phyloP scores from a whole-genome alignment of 1,139 yeast species.

The Scheffersomyces illinoinensis region DNA sequence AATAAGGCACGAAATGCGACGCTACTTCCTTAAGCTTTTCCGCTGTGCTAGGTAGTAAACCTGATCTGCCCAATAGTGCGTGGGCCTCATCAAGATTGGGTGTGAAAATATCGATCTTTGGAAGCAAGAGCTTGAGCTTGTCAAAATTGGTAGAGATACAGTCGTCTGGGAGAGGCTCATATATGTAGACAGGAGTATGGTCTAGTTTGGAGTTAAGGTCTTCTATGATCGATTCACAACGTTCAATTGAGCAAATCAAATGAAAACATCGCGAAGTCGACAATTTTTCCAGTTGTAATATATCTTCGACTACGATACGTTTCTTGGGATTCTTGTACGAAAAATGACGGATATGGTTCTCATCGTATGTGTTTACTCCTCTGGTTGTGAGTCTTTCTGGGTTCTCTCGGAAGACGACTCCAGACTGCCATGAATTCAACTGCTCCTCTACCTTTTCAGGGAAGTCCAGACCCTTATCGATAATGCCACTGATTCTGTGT shows the following conservation, averaged over 20 bases:
- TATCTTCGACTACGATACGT: conserved; percentile 63
- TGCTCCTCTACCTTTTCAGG: conserved; percentile 50
- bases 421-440: conserved; percentile 63
- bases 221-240: conserved; percentile 52
- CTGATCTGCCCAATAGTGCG: conserved; percentile 42
- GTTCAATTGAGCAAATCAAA: conserved; percentile 68
- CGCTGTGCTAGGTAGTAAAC: conserved; percentile 11
- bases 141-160: conserved; percentile 54
- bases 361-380: conserved; percentile 77
- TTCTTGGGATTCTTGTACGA: conserved; percentile 56
- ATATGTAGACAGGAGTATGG: conserved; percentile 49
- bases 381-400: conserved; percentile 64
- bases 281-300: conserved; percentile 38
- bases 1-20: conserved; percentile 41
- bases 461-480: conserved; percentile 81
- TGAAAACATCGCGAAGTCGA: conserved; percentile 56
- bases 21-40: conserved; percentile 36
- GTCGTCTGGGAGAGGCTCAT: conserved; percentile 87
- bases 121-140: conserved; percentile 41
- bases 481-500: conserved; percentile 57
- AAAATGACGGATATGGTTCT: conserved; percentile 55
- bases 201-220: conserved; percentile 22
- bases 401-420: conserved; percentile 55
- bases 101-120: conserved; percentile 60
- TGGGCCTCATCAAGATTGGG: conserved; percentile 89